Percentiles rank a stretch among this genome's conserved stretches.
phyloP scores from a whole-genome alignment of 2,329 filamentous ascomycete genomes.

The Elsinoe perseae region DNA sequence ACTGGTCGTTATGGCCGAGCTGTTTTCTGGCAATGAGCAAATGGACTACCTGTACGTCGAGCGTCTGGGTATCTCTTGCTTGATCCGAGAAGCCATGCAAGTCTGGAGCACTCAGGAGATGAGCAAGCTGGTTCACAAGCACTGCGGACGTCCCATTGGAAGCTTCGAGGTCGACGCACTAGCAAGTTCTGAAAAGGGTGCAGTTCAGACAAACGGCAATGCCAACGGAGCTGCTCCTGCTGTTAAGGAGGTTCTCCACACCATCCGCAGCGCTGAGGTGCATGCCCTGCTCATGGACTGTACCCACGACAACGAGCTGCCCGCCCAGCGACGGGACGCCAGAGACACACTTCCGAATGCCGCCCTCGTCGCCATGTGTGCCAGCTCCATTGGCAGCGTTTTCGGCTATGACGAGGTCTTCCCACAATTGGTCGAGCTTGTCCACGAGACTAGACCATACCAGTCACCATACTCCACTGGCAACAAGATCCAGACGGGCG shows the following conservation, averaged over 20 bases:
- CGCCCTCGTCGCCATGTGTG: conserved; percentile 90
- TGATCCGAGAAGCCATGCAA: conserved; percentile 98
- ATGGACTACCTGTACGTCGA: conserved; percentile 96
- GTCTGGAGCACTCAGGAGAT: conserved; percentile 92
- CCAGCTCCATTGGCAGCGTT: conserved; percentile 87
- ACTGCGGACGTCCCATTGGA: conserved; percentile 88
- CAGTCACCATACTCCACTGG: conserved; percentile 63
- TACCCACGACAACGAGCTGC: conserved; percentile 95
- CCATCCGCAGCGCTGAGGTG: conserved; percentile 78
- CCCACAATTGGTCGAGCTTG: conserved; percentile 83
- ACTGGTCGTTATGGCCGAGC: conserved; percentile 84
- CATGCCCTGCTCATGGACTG: conserved; percentile 98
- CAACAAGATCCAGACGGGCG: conserved; percentile 53
- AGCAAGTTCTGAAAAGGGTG: conserved; percentile 49
- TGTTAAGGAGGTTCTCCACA: conserved; percentile 61
- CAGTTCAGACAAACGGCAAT: conserved; percentile 27
- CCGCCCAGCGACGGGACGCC: conserved; percentile 88
- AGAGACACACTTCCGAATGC: conserved; percentile 91
- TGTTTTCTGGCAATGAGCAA: conserved; percentile 91
- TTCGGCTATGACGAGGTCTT: conserved; percentile 99
- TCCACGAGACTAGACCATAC: conserved; percentile 80
- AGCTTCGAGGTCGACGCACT: conserved; percentile 94
- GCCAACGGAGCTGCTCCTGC: conserved; percentile 29
- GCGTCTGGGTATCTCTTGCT: conserved; percentile 76
- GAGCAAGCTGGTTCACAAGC: conserved; percentile 83